Conservation (phyloP, 176 grass and related monocot species). For the Dendrocalamus sinicus region DNA sequence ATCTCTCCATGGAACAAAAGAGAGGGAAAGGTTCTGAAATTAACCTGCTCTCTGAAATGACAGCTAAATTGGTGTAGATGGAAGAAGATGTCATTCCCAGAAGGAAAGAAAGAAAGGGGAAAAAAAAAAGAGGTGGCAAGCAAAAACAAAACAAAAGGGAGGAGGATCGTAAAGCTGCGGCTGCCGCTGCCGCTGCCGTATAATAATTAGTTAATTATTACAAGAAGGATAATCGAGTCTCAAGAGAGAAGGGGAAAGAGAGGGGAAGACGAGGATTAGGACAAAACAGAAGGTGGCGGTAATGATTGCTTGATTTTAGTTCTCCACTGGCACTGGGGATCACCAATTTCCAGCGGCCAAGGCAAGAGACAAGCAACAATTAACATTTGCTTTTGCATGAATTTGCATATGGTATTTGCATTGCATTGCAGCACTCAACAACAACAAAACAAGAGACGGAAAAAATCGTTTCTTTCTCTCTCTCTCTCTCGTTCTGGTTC, state of each 20-base stretch:
- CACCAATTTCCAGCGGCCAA: constrained; percentile 29
- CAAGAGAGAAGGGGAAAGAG: neutral
- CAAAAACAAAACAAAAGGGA: neutral
- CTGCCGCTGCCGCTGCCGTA: too few species aligned
- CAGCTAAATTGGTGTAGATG: neutral
- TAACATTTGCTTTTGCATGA: neutral
- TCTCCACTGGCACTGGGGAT: constrained; percentile 24
- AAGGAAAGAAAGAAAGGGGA: neutral
- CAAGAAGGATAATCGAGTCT: constrained; percentile 37
- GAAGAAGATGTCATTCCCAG: neutral
- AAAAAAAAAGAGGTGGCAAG: neutral
- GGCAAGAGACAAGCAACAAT: constrained; percentile 6
- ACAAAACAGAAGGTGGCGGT: constrained; percentile 51
- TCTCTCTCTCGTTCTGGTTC: neutral
- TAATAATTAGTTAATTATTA: constrained; percentile 47
- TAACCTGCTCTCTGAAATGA: neutral
- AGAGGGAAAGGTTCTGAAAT: neutral
- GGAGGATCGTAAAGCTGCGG: constrained; percentile 44
- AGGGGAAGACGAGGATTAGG: constrained; percentile 44
- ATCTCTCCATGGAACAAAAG: neutral
- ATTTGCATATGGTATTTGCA: neutral
- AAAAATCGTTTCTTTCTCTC: neutral
- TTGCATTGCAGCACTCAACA: neutral
- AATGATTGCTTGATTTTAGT: constrained; percentile 43
- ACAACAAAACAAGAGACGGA: neutral